Conservation (phyloP, 2,329 filamentous ascomycete genomes). For the Leptosphaerulina australis region DNA sequence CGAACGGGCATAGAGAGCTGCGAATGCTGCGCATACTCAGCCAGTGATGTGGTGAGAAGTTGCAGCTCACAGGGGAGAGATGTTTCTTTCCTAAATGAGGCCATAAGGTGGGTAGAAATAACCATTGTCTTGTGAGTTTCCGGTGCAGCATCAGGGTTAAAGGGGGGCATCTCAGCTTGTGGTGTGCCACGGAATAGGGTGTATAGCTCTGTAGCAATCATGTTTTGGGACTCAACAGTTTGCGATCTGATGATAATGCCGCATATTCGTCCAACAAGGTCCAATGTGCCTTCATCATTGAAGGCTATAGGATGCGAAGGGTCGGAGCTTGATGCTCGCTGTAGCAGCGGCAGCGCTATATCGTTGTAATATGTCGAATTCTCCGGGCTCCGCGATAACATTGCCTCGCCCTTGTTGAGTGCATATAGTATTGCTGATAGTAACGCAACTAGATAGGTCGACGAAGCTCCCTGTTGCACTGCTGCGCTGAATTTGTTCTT, state of each 20-base stretch:
- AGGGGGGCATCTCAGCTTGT: constrained; percentile 40
- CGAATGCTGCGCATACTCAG: constrained; percentile 42
- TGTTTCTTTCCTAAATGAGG: constrained; percentile 53
- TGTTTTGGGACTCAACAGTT: constrained; percentile 56
- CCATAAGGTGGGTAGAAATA: constrained; percentile 63
- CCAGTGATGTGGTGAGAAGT: constrained; percentile 46
- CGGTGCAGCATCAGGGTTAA: constrained; percentile 34
- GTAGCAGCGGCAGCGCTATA: constrained; percentile 52
- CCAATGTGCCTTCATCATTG: constrained; percentile 59
- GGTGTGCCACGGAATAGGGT: constrained; percentile 54
- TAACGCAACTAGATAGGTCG: constrained; percentile 63
- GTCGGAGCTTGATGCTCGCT: constrained; percentile 44
- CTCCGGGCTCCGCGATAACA: constrained; percentile 53
- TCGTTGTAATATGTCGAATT: constrained; percentile 54
- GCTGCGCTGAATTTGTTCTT: constrained; percentile 67
- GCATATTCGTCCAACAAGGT: constrained; percentile 65
- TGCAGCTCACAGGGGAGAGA: constrained; percentile 41
- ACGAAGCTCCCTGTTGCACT: constrained; percentile 58
- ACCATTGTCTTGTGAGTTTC: constrained; percentile 58
- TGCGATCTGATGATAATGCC: constrained; percentile 65
- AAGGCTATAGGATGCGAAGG: constrained; percentile 40
- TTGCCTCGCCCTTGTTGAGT: constrained; percentile 61
- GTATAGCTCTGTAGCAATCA: constrained; percentile 61
- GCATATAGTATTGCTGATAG: constrained; percentile 67
- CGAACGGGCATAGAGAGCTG: constrained; percentile 37